Conservation (phyloP, 257 asterid genomes). For the Solanum gracilifrons region DNA sequence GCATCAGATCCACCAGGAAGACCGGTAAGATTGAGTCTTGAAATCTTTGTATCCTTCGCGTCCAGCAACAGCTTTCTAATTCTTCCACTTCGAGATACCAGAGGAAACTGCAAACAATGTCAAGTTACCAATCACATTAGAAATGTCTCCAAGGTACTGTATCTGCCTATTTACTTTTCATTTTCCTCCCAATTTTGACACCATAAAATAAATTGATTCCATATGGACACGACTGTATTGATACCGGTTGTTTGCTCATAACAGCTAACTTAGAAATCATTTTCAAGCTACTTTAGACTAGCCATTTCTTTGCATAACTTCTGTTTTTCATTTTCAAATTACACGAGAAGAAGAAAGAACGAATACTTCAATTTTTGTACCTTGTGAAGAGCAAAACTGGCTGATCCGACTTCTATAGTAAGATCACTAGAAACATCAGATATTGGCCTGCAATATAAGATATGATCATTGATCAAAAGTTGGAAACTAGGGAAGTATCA, state of each 20-base stretch:
- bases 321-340: not conserved
- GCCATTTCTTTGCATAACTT: not conserved
- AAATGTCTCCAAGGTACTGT: not conserved
- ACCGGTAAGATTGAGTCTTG: slow-evolving; percentile 43
- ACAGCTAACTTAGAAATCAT: not conserved
- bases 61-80: slow-evolving; percentile 58
- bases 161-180: not conserved
- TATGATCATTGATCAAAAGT: not conserved
- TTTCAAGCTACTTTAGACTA: not conserved
- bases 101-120: slow-evolving; percentile 51
- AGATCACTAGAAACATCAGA: slow-evolving; percentile 97
- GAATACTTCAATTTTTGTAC: slow-evolving; percentile 25
- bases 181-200: not conserved
- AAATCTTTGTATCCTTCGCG: slow-evolving; percentile 52
- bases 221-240: not conserved
- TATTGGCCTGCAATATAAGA: slow-evolving; percentile 63
- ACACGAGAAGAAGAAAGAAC: not conserved
- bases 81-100: slow-evolving; percentile 76
- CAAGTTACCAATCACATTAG: not conserved
- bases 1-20: slow-evolving; percentile 90
- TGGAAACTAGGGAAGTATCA: not conserved
- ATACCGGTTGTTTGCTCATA: not conserved
- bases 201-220: not conserved
- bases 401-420: slow-evolving; percentile 66
- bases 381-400: slow-evolving; percentile 80